A percentile compares a stretch with the other conserved stretches of the same genome.
Conservation (phyloP, 2,329 filamentous ascomycete genomes). For the Microdochium nivale region DNA sequence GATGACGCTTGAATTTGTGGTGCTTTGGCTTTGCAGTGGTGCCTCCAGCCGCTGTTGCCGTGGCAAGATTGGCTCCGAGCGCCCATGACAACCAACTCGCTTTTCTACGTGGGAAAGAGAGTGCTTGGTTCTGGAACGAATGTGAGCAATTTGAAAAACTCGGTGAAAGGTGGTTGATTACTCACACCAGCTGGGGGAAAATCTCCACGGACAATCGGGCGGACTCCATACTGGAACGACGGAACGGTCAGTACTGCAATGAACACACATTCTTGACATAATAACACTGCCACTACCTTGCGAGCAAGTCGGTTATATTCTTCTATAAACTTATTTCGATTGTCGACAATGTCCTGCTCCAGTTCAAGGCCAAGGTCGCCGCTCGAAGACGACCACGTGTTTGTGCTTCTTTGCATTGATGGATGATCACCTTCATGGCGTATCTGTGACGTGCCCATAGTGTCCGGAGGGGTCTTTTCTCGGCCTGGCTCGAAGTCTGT, state of each 20-base stretch:
- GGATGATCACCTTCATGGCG: too few relatives aligned
- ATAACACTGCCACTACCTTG: too few relatives aligned
- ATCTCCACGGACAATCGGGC: conserved; percentile 18
- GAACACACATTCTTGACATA: background rate
- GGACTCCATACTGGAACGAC: conserved; percentile 45
- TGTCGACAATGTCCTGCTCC: conserved; percentile 40
- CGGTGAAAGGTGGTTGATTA: background rate
- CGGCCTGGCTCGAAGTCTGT: too few relatives aligned
- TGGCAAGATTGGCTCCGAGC: conserved; percentile 23
- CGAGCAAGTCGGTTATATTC: conserved; percentile 54
- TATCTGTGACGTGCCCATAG: too few relatives aligned
- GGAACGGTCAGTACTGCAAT: conserved; percentile 1
- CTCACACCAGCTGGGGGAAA: conserved; percentile 13
- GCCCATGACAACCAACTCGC: conserved; percentile 29
- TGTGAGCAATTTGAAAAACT: background rate
- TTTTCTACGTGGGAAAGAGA: conserved; percentile 14
- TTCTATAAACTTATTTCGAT: conserved; percentile 37
- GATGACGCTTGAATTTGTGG: conserved; percentile 28
- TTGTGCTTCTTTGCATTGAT: conserved; percentile 29
- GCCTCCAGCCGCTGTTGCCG: conserved; percentile 11
- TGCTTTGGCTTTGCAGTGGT: conserved; percentile 15
- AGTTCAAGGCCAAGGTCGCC: conserved; percentile 36
- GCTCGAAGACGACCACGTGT: conserved; percentile 50
- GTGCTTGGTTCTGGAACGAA: conserved; percentile 1
- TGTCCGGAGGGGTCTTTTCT: too few relatives aligned